Evolutionary conservation across 257 asterid genomes (phyloP), one percentile per base, ranked within the genome.

Genomic region (Solanum bulbocastanum): DNA sequence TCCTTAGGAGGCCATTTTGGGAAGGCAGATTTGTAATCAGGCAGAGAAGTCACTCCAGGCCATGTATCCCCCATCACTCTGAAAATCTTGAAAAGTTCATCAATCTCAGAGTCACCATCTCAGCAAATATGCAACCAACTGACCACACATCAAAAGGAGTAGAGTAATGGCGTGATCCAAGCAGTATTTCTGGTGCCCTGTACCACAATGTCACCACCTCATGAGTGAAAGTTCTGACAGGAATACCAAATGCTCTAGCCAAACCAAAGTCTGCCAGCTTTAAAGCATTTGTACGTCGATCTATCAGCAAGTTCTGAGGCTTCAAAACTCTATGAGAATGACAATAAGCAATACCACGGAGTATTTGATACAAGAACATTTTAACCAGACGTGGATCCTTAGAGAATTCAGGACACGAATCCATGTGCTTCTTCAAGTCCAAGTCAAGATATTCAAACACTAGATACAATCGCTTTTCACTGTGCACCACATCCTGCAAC

Each of bases 401-500:
- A 10, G 98, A 91, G 93, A 97, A 94, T 49, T 95, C 98, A 52
- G 99, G 99, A 88, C 93, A 93, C 10, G 99, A 90, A 92, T 97
- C 99, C 99, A 97, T 97, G 89, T 97, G 99, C 87, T 97, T 97
- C 95, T 96, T 97, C 95, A 97, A 91, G 90, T 97, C 98, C 95
- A 95, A 92, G 92, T 97, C 99, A 92, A 97, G 95, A 88, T 95
- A 97, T 92, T 96, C 99, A 93, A 97, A 97, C 8, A 97, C 98
- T 87, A 97, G 93, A 89, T 97, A 97, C 87, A 97, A 87, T 30
- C 99, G 94, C 90, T 91, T 97, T 92, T 97, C 99, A 84, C 96
- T 93, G 88, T 97, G 99, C 90, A 97, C 98, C 90, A 97, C 99
- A 83, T 97, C 99, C 91, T 96, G 98, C 95, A 97, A 91, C 98